These are phyloP conservation scores for Yamadazyma sp. DNA, from an alignment of 1,139 yeast species.

Conservation along the genomic window DNA sequence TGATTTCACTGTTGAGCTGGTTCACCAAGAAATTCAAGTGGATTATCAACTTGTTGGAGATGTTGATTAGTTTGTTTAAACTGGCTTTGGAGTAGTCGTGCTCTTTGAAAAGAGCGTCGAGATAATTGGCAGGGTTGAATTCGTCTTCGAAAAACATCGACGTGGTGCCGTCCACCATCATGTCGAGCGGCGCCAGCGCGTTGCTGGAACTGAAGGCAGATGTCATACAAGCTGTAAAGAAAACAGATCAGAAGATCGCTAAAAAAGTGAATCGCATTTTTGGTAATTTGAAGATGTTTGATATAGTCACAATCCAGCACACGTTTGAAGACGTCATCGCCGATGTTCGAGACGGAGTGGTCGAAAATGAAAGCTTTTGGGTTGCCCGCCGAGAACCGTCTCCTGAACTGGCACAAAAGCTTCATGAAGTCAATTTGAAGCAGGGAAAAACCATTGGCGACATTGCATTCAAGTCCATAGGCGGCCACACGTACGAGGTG, in stretches of 20 bases:
- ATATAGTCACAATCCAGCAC: slow-evolving; percentile 38
- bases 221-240: no score
- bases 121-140: slow-evolving; percentile 36
- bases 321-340: slow-evolving; percentile 40
- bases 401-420: slow-evolving; percentile 24
- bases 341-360: slow-evolving; percentile 28
- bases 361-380: slow-evolving; percentile 35
- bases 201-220: not conserved
- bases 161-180: slow-evolving; percentile 13
- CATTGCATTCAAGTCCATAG: slow-evolving; percentile 3
- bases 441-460: slow-evolving; percentile 6
- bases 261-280: slow-evolving; percentile 1
- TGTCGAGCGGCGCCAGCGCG: not conserved
- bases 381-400: slow-evolving; percentile 29
- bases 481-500: slow-evolving; percentile 4
- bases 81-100: slow-evolving; percentile 24
- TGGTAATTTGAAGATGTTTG: slow-evolving; percentile 12
- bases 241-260: no score
- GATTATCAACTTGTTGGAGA: slow-evolving; percentile 44
- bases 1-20: slow-evolving; percentile 45
- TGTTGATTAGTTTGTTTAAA: slow-evolving; percentile 27
- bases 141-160: slow-evolving; percentile 45
- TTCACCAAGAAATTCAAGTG: slow-evolving; percentile 64
- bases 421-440: slow-evolving; percentile 16
- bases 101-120: slow-evolving; percentile 38